These are phyloP conservation scores for Macrolepiota albuminosa DNA, from an alignment of 768 basidiomycete genomes.

Conservation along the genomic window DNA sequence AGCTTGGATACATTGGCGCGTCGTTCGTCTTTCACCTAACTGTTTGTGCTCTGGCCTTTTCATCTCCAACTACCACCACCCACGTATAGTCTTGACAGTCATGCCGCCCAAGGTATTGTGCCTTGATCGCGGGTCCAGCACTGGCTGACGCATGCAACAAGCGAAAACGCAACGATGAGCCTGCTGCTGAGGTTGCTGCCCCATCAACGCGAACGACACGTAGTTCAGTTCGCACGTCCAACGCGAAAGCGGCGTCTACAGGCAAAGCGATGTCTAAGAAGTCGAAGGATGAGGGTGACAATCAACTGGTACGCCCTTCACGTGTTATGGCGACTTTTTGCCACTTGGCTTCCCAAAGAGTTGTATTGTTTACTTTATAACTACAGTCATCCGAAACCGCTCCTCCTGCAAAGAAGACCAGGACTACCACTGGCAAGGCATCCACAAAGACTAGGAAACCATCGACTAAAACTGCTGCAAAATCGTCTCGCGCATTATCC, in stretches of 20 bases:
- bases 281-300: conserved; percentile 10
- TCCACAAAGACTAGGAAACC: conserved; percentile 9
- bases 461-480: conserved; percentile 13
- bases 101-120: conserved; percentile 36
- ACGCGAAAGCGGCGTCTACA: conserved; percentile 23
- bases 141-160: conserved; percentile 19
- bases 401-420: conserved; percentile 39
- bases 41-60: background rate
- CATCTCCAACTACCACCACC: background rate
- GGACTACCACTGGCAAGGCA: conserved; percentile 24
- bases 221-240: conserved; percentile 34
- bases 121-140: background rate
- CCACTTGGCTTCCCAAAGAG: background rate
- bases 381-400: conserved; percentile 12
- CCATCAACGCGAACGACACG: conserved; percentile 39
- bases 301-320: conserved; percentile 13
- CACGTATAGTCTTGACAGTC: conserved; percentile 4
- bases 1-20: conserved; percentile 8
- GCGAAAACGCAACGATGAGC: conserved; percentile 56
- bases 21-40: conserved; percentile 4
- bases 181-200: conserved; percentile 25
- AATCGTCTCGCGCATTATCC: conserved; percentile 13
- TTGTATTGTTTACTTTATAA: background rate
- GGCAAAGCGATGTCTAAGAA: conserved; percentile 23
- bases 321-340: conserved; percentile 1